These are phyloP conservation scores for Umbelopsis sp. DNA, from an alignment of 192 early-diverging fungal genomes.

Conservation along the genomic window DNA sequence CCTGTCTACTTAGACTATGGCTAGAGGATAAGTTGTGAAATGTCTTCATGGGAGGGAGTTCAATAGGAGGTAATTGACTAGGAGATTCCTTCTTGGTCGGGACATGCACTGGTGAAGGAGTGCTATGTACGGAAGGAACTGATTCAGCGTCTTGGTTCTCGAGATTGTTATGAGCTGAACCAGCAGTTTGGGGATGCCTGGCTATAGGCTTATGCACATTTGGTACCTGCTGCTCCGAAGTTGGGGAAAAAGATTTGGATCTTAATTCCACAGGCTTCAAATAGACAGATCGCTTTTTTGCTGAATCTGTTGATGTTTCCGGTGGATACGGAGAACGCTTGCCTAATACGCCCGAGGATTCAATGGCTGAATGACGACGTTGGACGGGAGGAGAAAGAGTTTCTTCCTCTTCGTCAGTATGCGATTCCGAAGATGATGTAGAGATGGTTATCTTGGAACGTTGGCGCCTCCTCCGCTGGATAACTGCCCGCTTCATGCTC, in stretches of 20 bases:
- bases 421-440: conserved; percentile 10
- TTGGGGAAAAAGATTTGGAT: too few species aligned
- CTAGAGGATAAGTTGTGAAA: background rate
- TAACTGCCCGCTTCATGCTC: conserved; percentile 69
- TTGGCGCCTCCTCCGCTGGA: conserved; percentile 62
- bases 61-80: conserved; percentile 4
- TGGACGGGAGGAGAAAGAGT: background rate
- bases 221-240: too few species aligned
- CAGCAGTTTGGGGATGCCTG: too few species aligned
- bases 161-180: background rate
- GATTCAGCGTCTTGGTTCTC: background rate
- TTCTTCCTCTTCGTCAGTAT: conserved; percentile 16
- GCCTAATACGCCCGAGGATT: background rate
- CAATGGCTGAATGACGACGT: conserved; percentile 1
- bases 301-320: background rate
- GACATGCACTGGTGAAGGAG: background rate
- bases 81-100: background rate
- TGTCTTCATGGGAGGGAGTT: conserved; percentile 6
- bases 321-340: background rate
- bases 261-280: background rate
- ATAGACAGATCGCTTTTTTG: background rate
- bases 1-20: background rate
- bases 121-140: background rate
- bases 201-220: too few species aligned
- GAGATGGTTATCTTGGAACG: conserved; percentile 1